A percentile compares a stretch with the other conserved stretches of the same genome.
Evolutionary conservation across 2,329 filamentous ascomycete genomes (phyloP).

Genomic region (Pseudogymnoascus sp.): DNA sequence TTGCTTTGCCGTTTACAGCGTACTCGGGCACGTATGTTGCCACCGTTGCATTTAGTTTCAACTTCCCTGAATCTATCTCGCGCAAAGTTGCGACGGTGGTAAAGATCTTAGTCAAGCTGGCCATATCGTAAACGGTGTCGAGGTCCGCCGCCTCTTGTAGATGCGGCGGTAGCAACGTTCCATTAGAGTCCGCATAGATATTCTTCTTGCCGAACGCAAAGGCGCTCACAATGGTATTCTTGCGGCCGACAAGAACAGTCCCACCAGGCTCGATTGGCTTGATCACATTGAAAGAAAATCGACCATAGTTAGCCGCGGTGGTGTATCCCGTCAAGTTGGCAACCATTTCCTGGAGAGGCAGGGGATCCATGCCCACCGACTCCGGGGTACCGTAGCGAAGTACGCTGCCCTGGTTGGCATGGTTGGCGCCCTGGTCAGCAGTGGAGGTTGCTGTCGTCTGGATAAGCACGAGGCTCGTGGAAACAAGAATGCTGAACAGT

Average conservation of each 20-base stretch:
- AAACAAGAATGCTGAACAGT: too few relatives aligned
- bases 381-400: conserved; percentile 16
- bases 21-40: conserved; percentile 29
- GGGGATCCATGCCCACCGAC: conserved; percentile 29
- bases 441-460: too few relatives aligned
- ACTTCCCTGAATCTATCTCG: conserved; percentile 24
- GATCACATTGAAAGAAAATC: conserved; percentile 13
- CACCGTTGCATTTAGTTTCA: conserved; percentile 26
- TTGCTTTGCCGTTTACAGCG: conserved; percentile 28
- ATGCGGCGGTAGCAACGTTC: background rate
- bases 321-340: conserved; percentile 21
- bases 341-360: conserved; percentile 21
- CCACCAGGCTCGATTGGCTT: conserved; percentile 25
- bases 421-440: conserved; percentile 7
- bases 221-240: conserved; percentile 22
- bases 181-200: conserved; percentile 12
- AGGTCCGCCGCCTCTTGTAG: conserved; percentile 25
- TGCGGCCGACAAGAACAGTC: conserved; percentile 19
- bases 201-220: conserved; percentile 26
- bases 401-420: conserved; percentile 9
- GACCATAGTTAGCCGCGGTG: conserved; percentile 13
- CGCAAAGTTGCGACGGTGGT: conserved; percentile 30
- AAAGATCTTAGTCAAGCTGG: conserved; percentile 33
- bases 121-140: conserved; percentile 35
- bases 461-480: too few relatives aligned